phyloP scores from a whole-genome alignment of 2,329 filamentous ascomycete species.

The Epicoccum nigrum region DNA sequence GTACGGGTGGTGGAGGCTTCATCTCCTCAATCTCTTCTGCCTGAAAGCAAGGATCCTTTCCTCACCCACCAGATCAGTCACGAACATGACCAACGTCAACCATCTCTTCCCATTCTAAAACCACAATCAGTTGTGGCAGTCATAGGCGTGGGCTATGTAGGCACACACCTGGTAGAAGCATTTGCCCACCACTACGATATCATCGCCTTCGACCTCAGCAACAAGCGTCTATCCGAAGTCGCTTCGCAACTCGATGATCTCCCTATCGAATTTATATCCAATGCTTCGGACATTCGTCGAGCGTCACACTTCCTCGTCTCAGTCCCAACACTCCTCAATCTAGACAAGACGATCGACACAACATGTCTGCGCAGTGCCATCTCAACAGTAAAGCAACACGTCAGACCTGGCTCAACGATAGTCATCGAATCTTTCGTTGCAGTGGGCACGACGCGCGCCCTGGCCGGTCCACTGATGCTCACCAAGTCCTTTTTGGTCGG shows the following conservation, averaged over 20 bases:
- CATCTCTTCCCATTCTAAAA: neutral
- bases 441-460: conserved; percentile 60
- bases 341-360: conserved; percentile 57
- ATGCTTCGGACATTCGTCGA: conserved; percentile 46
- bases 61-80: neutral
- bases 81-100: neutral
- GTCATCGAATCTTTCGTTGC: conserved; percentile 62
- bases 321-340: conserved; percentile 58
- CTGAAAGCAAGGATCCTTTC: neutral
- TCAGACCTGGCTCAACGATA: conserved; percentile 54
- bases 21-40: too few relatives aligned
- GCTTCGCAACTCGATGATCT: neutral
- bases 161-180: conserved; percentile 55
- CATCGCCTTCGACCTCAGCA: conserved; percentile 45
- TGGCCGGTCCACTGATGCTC: conserved; percentile 55
- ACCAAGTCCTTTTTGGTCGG: conserved; percentile 9
- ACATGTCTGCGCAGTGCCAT: conserved; percentile 56
- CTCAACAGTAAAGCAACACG: conserved; percentile 50
- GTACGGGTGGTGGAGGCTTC: too few relatives aligned
- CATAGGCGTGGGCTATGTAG: conserved; percentile 62
- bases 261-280: conserved; percentile 9
- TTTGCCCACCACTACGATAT: conserved; percentile 53
- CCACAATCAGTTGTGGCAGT: conserved; percentile 49
- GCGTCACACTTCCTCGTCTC: conserved; percentile 62
- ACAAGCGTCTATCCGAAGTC: neutral